A percentile compares a stretch with the other conserved stretches of the same genome.
Conservation (phyloP, 306 rosid species). For the Sesbania bispinosa region DNA sequence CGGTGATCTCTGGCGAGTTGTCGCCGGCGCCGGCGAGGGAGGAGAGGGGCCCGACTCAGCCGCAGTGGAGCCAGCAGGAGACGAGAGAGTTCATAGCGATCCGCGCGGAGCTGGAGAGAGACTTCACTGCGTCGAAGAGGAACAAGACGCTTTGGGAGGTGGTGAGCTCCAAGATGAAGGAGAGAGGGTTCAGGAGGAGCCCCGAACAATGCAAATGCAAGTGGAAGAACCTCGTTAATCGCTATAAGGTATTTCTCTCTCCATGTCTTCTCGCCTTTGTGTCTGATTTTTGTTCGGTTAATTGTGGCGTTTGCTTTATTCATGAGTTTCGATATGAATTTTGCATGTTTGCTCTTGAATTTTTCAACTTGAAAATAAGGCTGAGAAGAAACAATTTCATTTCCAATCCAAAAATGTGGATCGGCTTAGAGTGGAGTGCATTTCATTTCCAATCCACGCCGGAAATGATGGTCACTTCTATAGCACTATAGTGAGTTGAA, state of each 20-base stretch:
- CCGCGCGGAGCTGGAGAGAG: conserved; percentile 75
- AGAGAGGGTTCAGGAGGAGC: conserved; percentile 62
- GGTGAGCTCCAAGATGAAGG: conserved; percentile 63
- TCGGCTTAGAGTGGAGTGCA: too few species aligned
- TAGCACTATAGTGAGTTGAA: too few species aligned
- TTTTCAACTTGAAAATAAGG: background rate
- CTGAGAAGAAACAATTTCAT: background rate
- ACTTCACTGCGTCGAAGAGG: conserved; percentile 53
- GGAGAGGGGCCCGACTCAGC: conserved; percentile 46
- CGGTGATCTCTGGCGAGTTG: conserved; percentile 35
- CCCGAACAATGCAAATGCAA: conserved; percentile 96
- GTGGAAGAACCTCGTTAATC: conserved; percentile 93
- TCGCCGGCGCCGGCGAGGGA: conserved; percentile 34
- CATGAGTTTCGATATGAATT: background rate
- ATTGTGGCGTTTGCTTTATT: background rate
- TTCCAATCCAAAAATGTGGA: background rate
- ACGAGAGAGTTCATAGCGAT: conserved; percentile 73
- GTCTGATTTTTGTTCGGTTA: background rate
- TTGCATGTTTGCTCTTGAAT: background rate
- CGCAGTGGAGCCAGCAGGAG: conserved; percentile 83
- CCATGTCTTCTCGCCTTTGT: too few species aligned
- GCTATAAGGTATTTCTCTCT: conserved; percentile 65
- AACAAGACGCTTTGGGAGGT: conserved; percentile 86
- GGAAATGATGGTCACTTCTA: too few species aligned
- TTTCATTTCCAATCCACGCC: too few species aligned